phyloP scores from a whole-genome alignment of 805 yeast species.

The Ogataea paraovalis region DNA sequence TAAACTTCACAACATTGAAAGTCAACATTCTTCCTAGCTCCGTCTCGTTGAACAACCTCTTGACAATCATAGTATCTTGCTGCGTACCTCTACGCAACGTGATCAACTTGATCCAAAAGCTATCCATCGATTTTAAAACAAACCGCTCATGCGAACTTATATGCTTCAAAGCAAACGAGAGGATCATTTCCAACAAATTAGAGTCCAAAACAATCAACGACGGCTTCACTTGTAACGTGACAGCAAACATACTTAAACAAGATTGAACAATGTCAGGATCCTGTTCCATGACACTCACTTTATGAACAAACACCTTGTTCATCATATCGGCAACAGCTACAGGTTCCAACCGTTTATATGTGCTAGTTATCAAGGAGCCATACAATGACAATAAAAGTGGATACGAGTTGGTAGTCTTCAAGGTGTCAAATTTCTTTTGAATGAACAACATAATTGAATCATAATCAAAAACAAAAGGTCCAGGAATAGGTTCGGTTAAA shows the following conservation, averaged over 20 bases:
- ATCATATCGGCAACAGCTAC: slow-evolving; percentile 36
- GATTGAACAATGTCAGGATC: slow-evolving; percentile 62
- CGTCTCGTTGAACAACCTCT: slow-evolving; percentile 26
- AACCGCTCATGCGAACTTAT: slow-evolving; percentile 50
- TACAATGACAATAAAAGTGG: slow-evolving; percentile 43
- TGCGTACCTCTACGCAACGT: slow-evolving; percentile 40
- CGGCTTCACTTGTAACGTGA: slow-evolving; percentile 48
- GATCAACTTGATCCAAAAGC: slow-evolving; percentile 53
- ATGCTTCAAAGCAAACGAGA: slow-evolving; percentile 36
- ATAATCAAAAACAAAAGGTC: slow-evolving; percentile 58
- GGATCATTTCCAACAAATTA: slow-evolving; percentile 16
- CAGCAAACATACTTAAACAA: slow-evolving; percentile 46
- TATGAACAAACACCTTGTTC: slow-evolving; percentile 34
- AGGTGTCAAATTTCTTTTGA: slow-evolving; percentile 28
- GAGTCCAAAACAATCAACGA: slow-evolving; percentile 36
- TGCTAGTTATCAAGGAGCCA: slow-evolving; percentile 40
- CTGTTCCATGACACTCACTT: slow-evolving; percentile 31
- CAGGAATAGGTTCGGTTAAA: slow-evolving; percentile 54
- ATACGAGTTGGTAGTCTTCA: slow-evolving; percentile 31
- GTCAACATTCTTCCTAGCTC: slow-evolving; percentile 32
- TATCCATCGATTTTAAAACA: slow-evolving; percentile 46
- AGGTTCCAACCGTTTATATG: slow-evolving; percentile 29
- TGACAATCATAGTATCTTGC: slow-evolving; percentile 34
- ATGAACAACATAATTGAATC: slow-evolving; percentile 39
- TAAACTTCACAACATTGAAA: slow-evolving; percentile 35